Evolutionary conservation across 2,329 filamentous ascomycete genomes (phyloP).

Genomic region (Simplicillium sp.): DNA sequence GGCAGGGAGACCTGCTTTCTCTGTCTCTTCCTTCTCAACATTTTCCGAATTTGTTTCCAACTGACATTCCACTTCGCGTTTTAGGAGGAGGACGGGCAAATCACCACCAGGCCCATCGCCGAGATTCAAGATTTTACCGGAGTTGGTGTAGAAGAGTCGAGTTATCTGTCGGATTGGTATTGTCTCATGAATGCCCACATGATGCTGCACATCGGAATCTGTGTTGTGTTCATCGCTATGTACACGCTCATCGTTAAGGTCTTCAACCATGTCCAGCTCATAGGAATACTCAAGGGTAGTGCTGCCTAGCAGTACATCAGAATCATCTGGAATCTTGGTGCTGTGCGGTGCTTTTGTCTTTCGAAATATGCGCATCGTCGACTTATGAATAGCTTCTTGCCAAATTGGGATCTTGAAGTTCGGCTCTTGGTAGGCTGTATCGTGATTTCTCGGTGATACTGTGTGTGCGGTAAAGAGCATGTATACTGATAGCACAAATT

Average conservation of each 20-base stretch:
- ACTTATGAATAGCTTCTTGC: slow-evolving; percentile 96
- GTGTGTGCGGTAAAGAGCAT: slow-evolving; percentile 87
- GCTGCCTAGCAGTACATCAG: not conserved
- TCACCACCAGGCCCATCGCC: slow-evolving; percentile 37
- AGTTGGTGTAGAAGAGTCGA: slow-evolving; percentile 90
- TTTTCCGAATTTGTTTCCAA: slow-evolving; percentile 3
- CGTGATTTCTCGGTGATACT: slow-evolving; percentile 11
- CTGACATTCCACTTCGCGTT: slow-evolving; percentile 17
- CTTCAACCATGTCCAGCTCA: slow-evolving; percentile 73
- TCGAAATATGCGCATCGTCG: slow-evolving; percentile 69
- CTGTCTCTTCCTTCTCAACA: not conserved
- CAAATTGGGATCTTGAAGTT: slow-evolving; percentile 61
- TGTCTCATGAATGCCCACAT: slow-evolving; percentile 34
- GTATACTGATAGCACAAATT: slow-evolving; percentile 80
- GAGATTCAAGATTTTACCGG: slow-evolving; percentile 81
- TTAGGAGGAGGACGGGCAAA: slow-evolving; percentile 23
- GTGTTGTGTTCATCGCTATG: slow-evolving; percentile 29
- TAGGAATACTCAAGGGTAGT: slow-evolving; percentile 52
- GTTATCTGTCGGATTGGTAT: slow-evolving; percentile 55
- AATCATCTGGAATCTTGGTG: not conserved
- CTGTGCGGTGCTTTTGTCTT: slow-evolving; percentile 33
- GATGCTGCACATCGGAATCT: slow-evolving; percentile 18
- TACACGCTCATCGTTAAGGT: slow-evolving; percentile 52
- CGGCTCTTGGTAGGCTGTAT: not conserved
- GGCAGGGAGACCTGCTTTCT: slow-evolving; percentile 41